A percentile compares a stretch with the other conserved stretches of the same genome.
Conservation (phyloP, 306 rosid species). For the Delonix regia region DNA sequence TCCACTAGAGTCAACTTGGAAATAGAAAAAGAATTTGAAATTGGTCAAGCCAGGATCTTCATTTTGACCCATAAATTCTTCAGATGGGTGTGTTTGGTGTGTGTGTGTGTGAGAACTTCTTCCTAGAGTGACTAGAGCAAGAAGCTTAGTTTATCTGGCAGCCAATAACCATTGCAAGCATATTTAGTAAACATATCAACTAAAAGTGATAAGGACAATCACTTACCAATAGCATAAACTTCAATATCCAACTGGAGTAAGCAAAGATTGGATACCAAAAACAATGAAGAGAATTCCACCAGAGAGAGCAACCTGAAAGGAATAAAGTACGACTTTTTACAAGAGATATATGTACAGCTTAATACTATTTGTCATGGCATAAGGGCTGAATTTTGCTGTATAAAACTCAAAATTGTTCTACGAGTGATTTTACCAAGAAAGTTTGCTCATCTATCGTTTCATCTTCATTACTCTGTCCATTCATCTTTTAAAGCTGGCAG, state of each 20-base stretch:
- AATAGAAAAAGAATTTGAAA: conserved; percentile 30
- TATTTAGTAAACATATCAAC: conserved; percentile 3
- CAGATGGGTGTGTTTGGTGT: not conserved
- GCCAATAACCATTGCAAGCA: conserved; percentile 32
- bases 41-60: not conserved
- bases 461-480: conserved; percentile 21
- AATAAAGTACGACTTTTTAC: conserved; percentile 26
- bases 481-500: not conserved
- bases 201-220: conserved; percentile 14
- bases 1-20: conserved; percentile 13
- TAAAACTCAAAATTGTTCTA: not conserved
- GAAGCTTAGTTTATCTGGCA: conserved; percentile 21
- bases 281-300: conserved; percentile 86
- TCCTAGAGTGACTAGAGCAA: conserved; percentile 21
- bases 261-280: conserved; percentile 89
- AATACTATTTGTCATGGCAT: not conserved
- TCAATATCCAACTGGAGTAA: conserved; percentile 62
- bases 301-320: conserved; percentile 78
- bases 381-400: conserved; percentile 5
- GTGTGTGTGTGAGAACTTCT: too few species aligned
- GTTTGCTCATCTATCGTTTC: not conserved
- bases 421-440: not conserved
- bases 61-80: conserved; percentile 27
- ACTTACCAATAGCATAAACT: conserved; percentile 53
- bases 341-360: conserved; percentile 30